Evolutionary conservation across 345 rosid genomes (phyloP), one percentile per base, ranked within the genome.

Genomic region (Euphorbia lathyris): DNA sequence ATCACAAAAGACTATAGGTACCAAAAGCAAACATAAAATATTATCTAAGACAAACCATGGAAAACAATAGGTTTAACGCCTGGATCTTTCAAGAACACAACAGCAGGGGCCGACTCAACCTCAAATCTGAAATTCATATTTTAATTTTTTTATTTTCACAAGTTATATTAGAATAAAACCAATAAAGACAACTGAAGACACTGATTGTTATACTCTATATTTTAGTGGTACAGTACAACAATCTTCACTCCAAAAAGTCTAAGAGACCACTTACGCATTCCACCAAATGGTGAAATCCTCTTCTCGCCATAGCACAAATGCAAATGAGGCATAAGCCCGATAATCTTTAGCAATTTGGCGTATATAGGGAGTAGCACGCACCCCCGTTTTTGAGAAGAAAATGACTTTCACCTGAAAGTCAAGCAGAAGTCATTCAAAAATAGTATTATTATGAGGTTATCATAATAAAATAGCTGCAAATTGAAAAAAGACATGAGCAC

Each of bases 231-330:
- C 48, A 64, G 6, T 10, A 38, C 10, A 63, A 40, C 30, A 63
- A 63, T 16, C 42, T 58, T 11, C 29, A 42, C 5, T 12, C 1
- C 14, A 13, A 25, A 5, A 30, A 23, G 27, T 7, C 12, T 4
- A 1, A 14, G 63, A 59, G 69, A 72, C 64, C 55, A 83, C 97
- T 51, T 87, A 91, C 98, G 75, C 70, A 78, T 81, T 94, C 98
- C 97, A 94, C 98, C 98, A 94, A 69, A 89, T 68, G 55, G 97
- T 85, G 72, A 92, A 86, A 76, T 94, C 97, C 80, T 91, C 97
- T 78, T 94, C 88, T 64, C 85, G 81, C 97, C 98, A 94, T 26
- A 94, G 84, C 50, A 94, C 84, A 47, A 80, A 85, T 20, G 94
- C 90, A 76, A 89, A 80, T 45, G 97, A 86, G 68, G 92, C 90